Conservation (phyloP, 352 stramenopile genomes). For the Phytophthora meadii region DNA sequence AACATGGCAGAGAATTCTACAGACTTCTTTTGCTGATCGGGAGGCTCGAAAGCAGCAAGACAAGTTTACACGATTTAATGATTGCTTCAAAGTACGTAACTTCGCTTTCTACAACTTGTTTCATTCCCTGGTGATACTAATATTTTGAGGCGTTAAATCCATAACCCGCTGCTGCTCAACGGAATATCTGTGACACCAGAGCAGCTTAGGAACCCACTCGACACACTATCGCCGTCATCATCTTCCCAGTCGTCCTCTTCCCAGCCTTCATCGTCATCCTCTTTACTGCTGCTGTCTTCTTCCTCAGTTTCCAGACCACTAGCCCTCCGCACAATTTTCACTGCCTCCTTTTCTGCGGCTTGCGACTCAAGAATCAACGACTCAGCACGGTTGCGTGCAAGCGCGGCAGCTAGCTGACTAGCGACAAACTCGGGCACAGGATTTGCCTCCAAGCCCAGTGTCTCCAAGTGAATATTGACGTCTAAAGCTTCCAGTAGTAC, state of each 20-base stretch:
- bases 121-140: neutral
- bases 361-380: constrained; percentile 42
- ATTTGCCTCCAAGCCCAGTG: constrained; percentile 66
- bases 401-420: constrained; percentile 52
- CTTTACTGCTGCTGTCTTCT: constrained; percentile 19
- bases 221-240: constrained; percentile 42
- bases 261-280: constrained; percentile 18
- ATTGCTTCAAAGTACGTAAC: neutral
- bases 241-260: constrained; percentile 30
- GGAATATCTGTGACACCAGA: constrained; percentile 44
- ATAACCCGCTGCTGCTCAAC: constrained; percentile 53
- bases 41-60: too few relatives aligned
- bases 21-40: constrained; percentile 33
- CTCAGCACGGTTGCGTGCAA: constrained; percentile 67
- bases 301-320: constrained; percentile 26
- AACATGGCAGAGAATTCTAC: neutral
- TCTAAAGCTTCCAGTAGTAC: constrained; percentile 67
- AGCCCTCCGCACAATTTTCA: constrained; percentile 42
- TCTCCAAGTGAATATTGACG: constrained; percentile 72
- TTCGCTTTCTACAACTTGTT: constrained; percentile 12
- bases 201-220: constrained; percentile 71
- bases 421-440: constrained; percentile 47
- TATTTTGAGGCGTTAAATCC: constrained; percentile 29
- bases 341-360: constrained; percentile 57
- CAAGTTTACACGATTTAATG: neutral